phyloP scores from a whole-genome alignment of 495 filamentous ascomycete genomes.

The Xylona heveae region DNA sequence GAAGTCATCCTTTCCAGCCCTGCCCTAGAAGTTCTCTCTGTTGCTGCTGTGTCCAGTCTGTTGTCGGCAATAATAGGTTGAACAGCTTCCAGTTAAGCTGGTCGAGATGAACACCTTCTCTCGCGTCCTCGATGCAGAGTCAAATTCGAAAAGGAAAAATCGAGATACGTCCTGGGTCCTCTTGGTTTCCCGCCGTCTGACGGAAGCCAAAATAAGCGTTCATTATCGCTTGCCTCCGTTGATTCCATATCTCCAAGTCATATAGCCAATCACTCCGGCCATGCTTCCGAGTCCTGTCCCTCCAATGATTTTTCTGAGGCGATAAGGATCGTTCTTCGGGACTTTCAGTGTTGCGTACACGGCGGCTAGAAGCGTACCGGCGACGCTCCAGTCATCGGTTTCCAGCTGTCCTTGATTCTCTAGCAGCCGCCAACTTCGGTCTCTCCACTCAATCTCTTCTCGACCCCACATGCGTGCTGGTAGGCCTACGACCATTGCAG shows the following conservation, averaged over 20 bases:
- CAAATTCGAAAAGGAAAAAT: no score
- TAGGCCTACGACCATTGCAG: slow-evolving; percentile 15
- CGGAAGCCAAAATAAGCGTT: no score
- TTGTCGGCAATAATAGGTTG: no score
- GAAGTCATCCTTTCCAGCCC: no score
- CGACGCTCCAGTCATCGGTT: slow-evolving; percentile 27
- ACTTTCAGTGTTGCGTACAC: slow-evolving; percentile 10
- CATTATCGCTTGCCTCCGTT: no score
- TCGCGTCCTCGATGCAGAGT: no score
- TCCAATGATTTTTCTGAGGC: slow-evolving; percentile 11
- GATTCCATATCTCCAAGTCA: slow-evolving; percentile 18
- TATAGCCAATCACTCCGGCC: slow-evolving; percentile 16
- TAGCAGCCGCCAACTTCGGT: slow-evolving; percentile 34
- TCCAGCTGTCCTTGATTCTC: slow-evolving; percentile 30
- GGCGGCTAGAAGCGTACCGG: slow-evolving; percentile 16
- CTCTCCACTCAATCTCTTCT: slow-evolving; percentile 39
- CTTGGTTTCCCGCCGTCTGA: no score
- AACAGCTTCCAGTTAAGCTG: no score
- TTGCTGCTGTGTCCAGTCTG: no score
- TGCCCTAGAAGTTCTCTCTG: no score
- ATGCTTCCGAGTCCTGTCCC: slow-evolving; percentile 22
- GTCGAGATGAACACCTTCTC: no score
- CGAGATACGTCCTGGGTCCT: no score
- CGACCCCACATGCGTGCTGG: slow-evolving; percentile 26
- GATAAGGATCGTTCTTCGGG: slow-evolving; percentile 8